Base-by-base conservation (phyloP, 2,329 filamentous ascomycete genomes). In the Colletotrichum abscissum region DNA sequence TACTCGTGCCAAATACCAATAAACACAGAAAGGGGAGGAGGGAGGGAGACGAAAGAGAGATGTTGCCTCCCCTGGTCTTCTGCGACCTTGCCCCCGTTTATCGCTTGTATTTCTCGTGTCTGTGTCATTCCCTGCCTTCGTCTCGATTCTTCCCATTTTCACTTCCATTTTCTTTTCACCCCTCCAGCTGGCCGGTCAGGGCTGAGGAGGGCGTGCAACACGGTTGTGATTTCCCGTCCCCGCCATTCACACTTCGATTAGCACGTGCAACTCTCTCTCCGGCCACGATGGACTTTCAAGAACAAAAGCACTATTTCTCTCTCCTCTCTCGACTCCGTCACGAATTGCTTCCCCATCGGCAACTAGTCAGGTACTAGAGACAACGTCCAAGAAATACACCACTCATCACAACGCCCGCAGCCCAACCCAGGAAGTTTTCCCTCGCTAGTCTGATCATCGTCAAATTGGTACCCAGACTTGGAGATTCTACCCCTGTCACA, bases 381-480 rank as follows among this genome's bases (percentile, higher is more conserved):
- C 30, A 42, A 55, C 54, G 38, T 69, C 46, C 66, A 55, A 49
- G 42, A 49, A 19, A 49, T 26, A 56, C 58, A 72, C 57, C 54
- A 69, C 52, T 57, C 54, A 65, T 69, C 38, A 55, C 60, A 59
- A 46, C 35, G 28, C 38, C 54, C 49, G 24, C 66, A 63, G 49
- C 66, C 58, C 42, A 30, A 42, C 33, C 33, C n/a, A 38, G 33
- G 46, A 65, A 60, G 57, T 28, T 55, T 73, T 73, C 60, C 60
- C 60, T 65, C 26, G 26, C 70, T 73, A 73, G 70, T 67, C 59
- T 35, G 66, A 35, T 54, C 64, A 65, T 73, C 59, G 30, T 62
- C 60, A 73, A 73, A 73, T 73, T 73, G 66, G 55, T 62, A 62
- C 49, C 60, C 70, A 73, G 60, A 55, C 68, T 72, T 74, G 59